phyloP scores from a whole-genome alignment of 352 stramenopile species.

The Globisporangium nagaii region DNA sequence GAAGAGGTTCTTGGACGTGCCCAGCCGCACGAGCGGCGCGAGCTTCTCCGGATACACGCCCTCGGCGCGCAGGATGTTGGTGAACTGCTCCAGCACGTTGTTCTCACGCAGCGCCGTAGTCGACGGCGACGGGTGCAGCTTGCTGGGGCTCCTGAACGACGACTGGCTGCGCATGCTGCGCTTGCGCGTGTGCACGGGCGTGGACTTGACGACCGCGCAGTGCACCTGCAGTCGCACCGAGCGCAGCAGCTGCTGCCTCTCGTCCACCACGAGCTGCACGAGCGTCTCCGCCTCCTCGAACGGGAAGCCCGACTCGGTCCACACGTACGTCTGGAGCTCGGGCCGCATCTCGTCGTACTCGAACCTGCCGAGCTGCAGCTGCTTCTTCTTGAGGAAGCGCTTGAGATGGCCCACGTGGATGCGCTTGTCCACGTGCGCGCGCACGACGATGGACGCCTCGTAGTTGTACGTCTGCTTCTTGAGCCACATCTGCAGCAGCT shows the following conservation, averaged over 20 bases:
- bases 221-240: constrained; percentile 63
- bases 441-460: constrained; percentile 88
- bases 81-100: constrained; percentile 60
- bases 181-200: constrained; percentile 28
- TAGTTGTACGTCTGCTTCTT: constrained; percentile 40
- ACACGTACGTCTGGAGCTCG: constrained; percentile 77
- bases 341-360: constrained; percentile 33
- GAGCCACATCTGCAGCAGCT: constrained; percentile 39
- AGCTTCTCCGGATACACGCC: constrained; percentile 58
- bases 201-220: constrained; percentile 45
- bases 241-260: constrained; percentile 49
- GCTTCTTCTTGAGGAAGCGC: constrained; percentile 31
- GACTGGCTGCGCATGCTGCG: constrained; percentile 19
- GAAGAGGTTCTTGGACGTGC: constrained; percentile 48
- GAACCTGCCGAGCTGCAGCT: constrained; percentile 22
- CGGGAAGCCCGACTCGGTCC: constrained; percentile 82
- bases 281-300: constrained; percentile 77
- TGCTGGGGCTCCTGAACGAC: constrained; percentile 21
- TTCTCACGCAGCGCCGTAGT: constrained; percentile 44
- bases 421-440: constrained; percentile 63
- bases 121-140: constrained; percentile 40
- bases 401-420: constrained; percentile 46
- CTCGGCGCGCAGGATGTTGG: constrained; percentile 38
- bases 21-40: constrained; percentile 46
- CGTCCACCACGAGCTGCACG: constrained; percentile 74